Percentiles rank a stretch among this genome's conserved stretches.
phyloP scores from a whole-genome alignment of 1,284 basidiomycete genomes.

The Acaromyces ingoldii region DNA sequence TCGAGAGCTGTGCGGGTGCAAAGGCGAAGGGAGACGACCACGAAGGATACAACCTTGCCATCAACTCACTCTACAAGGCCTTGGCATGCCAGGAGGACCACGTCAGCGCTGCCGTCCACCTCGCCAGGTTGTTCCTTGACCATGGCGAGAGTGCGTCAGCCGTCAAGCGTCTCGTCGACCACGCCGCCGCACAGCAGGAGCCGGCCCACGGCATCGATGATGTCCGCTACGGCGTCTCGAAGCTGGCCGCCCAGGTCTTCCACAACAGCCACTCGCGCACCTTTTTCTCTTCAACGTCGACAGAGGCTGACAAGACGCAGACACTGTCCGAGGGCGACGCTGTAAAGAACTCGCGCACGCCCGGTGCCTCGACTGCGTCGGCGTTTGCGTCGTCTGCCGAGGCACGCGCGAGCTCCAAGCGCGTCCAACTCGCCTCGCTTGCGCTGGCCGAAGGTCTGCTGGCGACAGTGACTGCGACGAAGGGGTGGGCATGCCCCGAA shows the following conservation, averaged over 20 bases:
- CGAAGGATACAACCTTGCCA: conserved; percentile 16
- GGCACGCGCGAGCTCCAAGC: conserved; percentile 19
- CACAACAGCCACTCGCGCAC: not conserved
- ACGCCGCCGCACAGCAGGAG: not conserved
- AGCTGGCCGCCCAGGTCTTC: not conserved
- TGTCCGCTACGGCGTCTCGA: no score
- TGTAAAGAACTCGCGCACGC: not conserved
- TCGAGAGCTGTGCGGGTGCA: no score
- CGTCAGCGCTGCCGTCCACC: conserved; percentile 41
- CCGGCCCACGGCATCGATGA: not conserved
- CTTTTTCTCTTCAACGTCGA: not conserved
- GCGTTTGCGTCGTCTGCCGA: conserved; percentile 19
- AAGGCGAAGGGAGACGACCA: not conserved
- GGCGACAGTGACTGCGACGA: conserved; percentile 28
- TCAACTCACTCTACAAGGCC: conserved; percentile 49
- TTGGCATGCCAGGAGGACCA: conserved; percentile 36
- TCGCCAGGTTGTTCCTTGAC: conserved; percentile 40
- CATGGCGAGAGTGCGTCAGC: not conserved
- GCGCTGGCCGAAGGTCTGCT: conserved; percentile 44
- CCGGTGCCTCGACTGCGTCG: not conserved
- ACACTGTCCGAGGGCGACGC: not conserved
- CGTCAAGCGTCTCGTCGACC: not conserved
- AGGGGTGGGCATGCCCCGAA: conserved; percentile 40
- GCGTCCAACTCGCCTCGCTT: conserved; percentile 30
- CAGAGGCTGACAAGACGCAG: not conserved